Evolutionary conservation across 2,329 filamentous ascomycete genomes (phyloP).

Genomic region (Dactylella cylindrospora): DNA sequence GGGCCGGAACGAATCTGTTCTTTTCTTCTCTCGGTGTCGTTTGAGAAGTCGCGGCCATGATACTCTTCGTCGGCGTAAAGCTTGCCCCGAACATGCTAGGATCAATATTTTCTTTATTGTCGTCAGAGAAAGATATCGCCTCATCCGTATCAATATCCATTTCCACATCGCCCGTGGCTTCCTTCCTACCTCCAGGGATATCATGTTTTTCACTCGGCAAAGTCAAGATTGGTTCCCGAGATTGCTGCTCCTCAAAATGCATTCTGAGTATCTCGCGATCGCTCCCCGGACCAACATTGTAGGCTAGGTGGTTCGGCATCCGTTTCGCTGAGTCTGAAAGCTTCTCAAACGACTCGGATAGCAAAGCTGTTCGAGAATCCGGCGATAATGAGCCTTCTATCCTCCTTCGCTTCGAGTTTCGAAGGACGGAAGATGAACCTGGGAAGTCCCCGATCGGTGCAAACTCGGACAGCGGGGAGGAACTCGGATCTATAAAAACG

Average conservation of each 20-base stretch:
- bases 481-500: no score
- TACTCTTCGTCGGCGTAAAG: neutral
- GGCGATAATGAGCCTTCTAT: neutral
- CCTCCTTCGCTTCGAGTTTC: neutral
- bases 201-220: no score
- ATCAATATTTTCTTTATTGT: slow-evolving; percentile 37
- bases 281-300: neutral
- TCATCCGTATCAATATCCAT: slow-evolving; percentile 15
- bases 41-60: no score
- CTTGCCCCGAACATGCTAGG: neutral
- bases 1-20: neutral
- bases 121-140: neutral
- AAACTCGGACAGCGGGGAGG: neutral
- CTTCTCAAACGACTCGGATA: slow-evolving; percentile 2
- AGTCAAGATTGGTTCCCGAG: no score
- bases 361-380: neutral
- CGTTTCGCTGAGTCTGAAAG: slow-evolving; percentile 1
- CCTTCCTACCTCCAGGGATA: no score
- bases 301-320: slow-evolving; percentile 17
- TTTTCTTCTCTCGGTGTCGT: neutral
- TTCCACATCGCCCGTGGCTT: no score
- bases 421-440: neutral
- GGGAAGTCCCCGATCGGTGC: neutral
- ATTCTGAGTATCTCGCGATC: slow-evolving; percentile 2
- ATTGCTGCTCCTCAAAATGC: neutral